A percentile compares a stretch with the other conserved stretches of the same genome.
Conservation (phyloP, 345 rosid genomes). For the Euphorbia lathyris region DNA sequence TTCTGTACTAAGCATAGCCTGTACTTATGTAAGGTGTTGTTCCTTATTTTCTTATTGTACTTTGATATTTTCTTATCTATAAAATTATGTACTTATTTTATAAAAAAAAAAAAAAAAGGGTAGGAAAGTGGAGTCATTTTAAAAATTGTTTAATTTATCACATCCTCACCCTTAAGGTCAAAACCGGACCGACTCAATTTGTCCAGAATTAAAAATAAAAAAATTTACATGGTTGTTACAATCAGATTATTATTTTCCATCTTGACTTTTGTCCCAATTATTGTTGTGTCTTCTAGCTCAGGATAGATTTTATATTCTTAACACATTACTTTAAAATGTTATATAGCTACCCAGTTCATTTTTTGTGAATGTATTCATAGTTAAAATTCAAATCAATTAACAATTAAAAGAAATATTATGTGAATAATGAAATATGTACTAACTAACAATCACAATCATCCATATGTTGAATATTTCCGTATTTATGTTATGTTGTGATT, state of each 20-base stretch:
- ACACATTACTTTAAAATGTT: background rate
- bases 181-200: constrained; percentile 3
- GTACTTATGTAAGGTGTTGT: no score
- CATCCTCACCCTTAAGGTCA: background rate
- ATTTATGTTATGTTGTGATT: background rate
- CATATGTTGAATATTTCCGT: background rate
- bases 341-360: background rate
- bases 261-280: constrained; percentile 17
- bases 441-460: background rate
- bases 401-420: constrained; percentile 1
- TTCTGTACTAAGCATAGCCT: no score
- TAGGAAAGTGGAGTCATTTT: no score
- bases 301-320: background rate
- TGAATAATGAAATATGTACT: background rate
- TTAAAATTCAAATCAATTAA: background rate
- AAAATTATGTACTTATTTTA: no score
- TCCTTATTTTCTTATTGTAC: no score
- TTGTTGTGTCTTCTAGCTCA: background rate
- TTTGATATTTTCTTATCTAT: no score
- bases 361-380: constrained; percentile 11
- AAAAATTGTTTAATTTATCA: background rate
- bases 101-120: no score
- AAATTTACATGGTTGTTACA: constrained; percentile 3
- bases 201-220: background rate
- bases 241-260: background rate